Percentiles rank a stretch among this genome's conserved stretches.
Evolutionary conservation across 2,329 filamentous ascomycete species (phyloP).

Genomic region (Stachybotrys chartarum): DNA sequence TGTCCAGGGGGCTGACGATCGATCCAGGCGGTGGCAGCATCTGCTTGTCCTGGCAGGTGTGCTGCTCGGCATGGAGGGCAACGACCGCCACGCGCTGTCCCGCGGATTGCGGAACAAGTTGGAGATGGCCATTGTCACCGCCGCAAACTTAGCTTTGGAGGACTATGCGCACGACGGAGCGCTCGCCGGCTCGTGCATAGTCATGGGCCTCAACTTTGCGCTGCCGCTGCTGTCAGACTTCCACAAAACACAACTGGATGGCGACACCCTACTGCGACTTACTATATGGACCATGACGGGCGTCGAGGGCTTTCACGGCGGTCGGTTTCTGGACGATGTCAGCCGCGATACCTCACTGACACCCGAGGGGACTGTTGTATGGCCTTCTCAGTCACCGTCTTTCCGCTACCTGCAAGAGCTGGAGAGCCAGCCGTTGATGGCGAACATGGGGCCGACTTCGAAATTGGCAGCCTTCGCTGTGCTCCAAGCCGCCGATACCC

Average conservation of each 20-base stretch:
- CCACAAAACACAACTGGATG: conserved; percentile 53
- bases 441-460: conserved; percentile 61
- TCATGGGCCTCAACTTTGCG: conserved; percentile 68
- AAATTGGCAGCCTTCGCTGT: conserved; percentile 58
- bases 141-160: conserved; percentile 68
- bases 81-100: conserved; percentile 57
- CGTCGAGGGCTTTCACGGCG: conserved; percentile 66
- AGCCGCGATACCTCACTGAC: conserved; percentile 56
- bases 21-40: conserved; percentile 71
- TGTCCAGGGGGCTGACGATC: conserved; percentile 49
- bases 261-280: conserved; percentile 63
- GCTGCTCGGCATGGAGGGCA: conserved; percentile 65
- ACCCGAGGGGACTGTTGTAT: conserved; percentile 43
- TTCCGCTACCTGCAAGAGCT: conserved; percentile 52
- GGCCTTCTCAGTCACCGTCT: conserved; percentile 54
- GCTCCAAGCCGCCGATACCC: conserved; percentile 41
- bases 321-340: conserved; percentile 65
- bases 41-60: conserved; percentile 73
- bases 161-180: conserved; percentile 31
- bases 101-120: conserved; percentile 57
- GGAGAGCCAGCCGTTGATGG: conserved; percentile 53
- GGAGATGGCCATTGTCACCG: conserved; percentile 65
- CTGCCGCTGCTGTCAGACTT: conserved; percentile 63
- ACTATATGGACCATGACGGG: conserved; percentile 62
- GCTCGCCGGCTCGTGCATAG: conserved; percentile 44